Percentiles rank a stretch among this genome's conserved stretches.
These are phyloP conservation scores for Caulochytrium protostelioides DNA, from an alignment of 371 early-diverging fungal genomes.

Conservation along the genomic window DNA sequence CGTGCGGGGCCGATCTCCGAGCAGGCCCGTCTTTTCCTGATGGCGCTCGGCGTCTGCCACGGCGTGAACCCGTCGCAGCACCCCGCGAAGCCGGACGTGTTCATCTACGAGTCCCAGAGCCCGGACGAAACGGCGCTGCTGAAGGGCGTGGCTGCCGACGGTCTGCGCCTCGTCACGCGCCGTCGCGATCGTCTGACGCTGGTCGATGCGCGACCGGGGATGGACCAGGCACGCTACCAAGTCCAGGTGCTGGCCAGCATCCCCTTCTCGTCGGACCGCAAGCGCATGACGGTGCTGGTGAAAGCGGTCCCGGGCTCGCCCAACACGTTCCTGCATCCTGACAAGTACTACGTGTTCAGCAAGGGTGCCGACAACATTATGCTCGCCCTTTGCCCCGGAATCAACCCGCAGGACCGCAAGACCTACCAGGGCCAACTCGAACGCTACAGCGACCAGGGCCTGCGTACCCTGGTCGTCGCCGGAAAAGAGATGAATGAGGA, in stretches of 20 bases:
- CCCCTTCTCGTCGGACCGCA: conserved; percentile 23
- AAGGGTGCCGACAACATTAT: conserved; percentile 45
- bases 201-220: too few species aligned
- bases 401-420: conserved; percentile 7
- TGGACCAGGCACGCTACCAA: too few species aligned
- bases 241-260: conserved; percentile 7
- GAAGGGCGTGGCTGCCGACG: conserved; percentile 8
- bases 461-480: conserved; percentile 19
- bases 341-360: conserved; percentile 13
- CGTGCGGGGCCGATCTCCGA: too few species aligned
- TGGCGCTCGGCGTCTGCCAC: conserved; percentile 16
- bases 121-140: conserved; percentile 29
- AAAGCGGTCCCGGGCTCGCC: not conserved
- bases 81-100: conserved; percentile 4
- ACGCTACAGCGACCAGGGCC: conserved; percentile 11
- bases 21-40: too few species aligned
- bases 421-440: conserved; percentile 2
- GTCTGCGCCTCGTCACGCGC: conserved; percentile 12
- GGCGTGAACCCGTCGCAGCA: conserved; percentile 17
- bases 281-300: conserved; percentile 26
- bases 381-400: too few species aligned
- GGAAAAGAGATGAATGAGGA: conserved; percentile 7
- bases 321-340: not conserved
- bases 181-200: too few species aligned
- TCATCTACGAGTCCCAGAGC: conserved; percentile 17